Evolutionary conservation across 169 alveolate species (phyloP).

Genomic region (Blepharisma undulans): DNA sequence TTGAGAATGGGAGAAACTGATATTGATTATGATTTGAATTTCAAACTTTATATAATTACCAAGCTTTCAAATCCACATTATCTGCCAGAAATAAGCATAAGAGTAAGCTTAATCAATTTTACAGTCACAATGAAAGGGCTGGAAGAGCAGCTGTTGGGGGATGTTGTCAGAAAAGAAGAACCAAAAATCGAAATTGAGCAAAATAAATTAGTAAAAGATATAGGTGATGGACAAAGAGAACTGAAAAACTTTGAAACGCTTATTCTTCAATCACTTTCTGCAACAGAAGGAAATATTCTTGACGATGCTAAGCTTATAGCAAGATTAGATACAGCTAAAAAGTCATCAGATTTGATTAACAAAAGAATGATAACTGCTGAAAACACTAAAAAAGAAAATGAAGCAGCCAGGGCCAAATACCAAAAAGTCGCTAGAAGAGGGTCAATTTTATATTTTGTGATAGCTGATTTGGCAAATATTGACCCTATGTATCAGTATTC

Average conservation of each 20-base stretch:
- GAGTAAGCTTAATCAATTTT: constrained; percentile 84
- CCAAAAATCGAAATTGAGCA: constrained; percentile 85
- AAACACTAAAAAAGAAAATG: constrained; percentile 80
- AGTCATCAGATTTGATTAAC: constrained; percentile 74
- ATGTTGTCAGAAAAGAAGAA: constrained; percentile 85
- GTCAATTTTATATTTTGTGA: constrained; percentile 85
- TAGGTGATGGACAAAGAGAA: constrained; percentile 66
- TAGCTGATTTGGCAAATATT: constrained; percentile 85
- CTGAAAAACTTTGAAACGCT: constrained; percentile 81
- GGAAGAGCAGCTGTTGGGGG: constrained; percentile 84
- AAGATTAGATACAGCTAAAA: constrained; percentile 79
- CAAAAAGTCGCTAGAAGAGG: constrained; percentile 82
- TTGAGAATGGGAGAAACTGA: constrained; percentile 85
- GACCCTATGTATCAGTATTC: constrained; percentile 85
- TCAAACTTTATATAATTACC: constrained; percentile 81
- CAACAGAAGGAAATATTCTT: constrained; percentile 80
- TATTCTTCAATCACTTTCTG: constrained; percentile 82
- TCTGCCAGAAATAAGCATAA: constrained; percentile 86
- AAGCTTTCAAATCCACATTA: constrained; percentile 89
- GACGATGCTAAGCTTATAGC: constrained; percentile 84
- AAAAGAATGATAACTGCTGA: constrained; percentile 83
- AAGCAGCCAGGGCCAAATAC: constrained; percentile 83
- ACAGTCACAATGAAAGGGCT: constrained; percentile 88
- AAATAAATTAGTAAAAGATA: constrained; percentile 70
- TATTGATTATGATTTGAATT: constrained; percentile 76